These are phyloP conservation scores for Pholiota molesta DNA, from an alignment of 768 basidiomycete species.

Conservation along the genomic window DNA sequence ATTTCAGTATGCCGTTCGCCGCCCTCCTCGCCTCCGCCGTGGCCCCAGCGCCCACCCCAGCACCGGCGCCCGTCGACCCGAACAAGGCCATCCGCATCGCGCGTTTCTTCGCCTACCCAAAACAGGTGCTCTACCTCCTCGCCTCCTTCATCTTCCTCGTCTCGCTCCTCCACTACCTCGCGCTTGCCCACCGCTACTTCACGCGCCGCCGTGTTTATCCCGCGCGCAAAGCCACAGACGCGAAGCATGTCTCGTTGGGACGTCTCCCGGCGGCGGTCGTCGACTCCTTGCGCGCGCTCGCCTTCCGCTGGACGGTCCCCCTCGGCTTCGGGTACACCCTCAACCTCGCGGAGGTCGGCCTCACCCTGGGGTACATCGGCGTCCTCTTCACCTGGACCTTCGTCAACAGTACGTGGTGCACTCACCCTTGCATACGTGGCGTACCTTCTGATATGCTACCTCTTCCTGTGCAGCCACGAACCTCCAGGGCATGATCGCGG, in stretches of 20 bases:
- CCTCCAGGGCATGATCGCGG: conserved; percentile 31
- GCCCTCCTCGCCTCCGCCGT: background rate
- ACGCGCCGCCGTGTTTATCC: conserved; percentile 11
- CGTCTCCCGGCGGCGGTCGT: conserved; percentile 35
- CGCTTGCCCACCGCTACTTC: conserved; percentile 24
- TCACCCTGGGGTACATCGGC: conserved; percentile 38
- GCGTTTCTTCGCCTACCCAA: conserved; percentile 36
- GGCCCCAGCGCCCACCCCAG: background rate
- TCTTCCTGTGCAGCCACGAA: conserved; percentile 31
- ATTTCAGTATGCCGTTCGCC: background rate
- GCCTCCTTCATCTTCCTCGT: conserved; percentile 45
- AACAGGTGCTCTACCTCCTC: conserved; percentile 45
- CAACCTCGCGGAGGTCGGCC: conserved; percentile 43
- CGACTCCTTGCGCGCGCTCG: conserved; percentile 36
- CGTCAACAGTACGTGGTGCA: conserved; percentile 35
- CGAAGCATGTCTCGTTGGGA: conserved; percentile 16
- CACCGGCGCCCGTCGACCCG: conserved; percentile 16
- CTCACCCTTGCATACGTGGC: background rate
- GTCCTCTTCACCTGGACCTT: conserved; percentile 41
- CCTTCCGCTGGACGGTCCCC: conserved; percentile 40
- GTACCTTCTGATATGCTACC: background rate
- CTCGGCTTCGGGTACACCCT: conserved; percentile 38
- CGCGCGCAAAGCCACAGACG: conserved; percentile 2
- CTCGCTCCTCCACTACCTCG: conserved; percentile 35
- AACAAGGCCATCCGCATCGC: conserved; percentile 30